Base-by-base conservation (phyloP, 1,139 yeast species). In the Petasospora rhodanensis region DNA sequence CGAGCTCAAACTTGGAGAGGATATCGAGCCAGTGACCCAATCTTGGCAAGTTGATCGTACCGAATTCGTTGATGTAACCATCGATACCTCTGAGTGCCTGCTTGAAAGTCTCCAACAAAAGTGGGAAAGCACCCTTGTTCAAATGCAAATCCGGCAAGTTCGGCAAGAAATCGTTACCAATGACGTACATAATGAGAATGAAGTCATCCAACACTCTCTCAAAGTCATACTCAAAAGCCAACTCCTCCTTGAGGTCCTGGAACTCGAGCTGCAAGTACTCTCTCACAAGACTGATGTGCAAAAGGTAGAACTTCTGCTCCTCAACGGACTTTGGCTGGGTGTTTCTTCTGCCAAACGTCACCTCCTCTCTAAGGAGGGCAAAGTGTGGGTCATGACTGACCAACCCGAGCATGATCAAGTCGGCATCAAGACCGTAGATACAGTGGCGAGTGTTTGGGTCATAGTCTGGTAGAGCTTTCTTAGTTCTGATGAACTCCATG, bases 141-240 rank as follows among this genome's bases (percentile, higher is more conserved):
- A 93, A 74, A 58, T 85, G 87, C 52, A 93, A 68, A 57, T 89
- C 95, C 2, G 99, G 98, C 50, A 93, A 71, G 55, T 91, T 86
- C n/a, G 99, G 98, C 53, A 93, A 72, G 76, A 93, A 93, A 71
- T 93, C 99, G 55, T 93, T 93, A 51, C 99, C 99, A 52, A 93
- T 85, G 41, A 91, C 95, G 54, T 85, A 89, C 78, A 86, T 76
- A 52, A 91, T 82, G 40, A 93, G 70, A 46, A 93, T 85, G 49
- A 89, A 87, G 60, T 93, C 99, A 61, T 93, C 98, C 46, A 93
- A 63, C 22, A 89, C 71, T 45, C 89, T 72, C 58, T 93, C 99
- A 59, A 93, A 89, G 59, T 83, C 78, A 52, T 80, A 91, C 22
- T 76, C 80, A 52, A 87, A 86, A 27, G 64, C 56, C 41, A 80